Evolutionary conservation across 2,329 filamentous ascomycete species (phyloP).

Genomic region (Penicillium sp.): DNA sequence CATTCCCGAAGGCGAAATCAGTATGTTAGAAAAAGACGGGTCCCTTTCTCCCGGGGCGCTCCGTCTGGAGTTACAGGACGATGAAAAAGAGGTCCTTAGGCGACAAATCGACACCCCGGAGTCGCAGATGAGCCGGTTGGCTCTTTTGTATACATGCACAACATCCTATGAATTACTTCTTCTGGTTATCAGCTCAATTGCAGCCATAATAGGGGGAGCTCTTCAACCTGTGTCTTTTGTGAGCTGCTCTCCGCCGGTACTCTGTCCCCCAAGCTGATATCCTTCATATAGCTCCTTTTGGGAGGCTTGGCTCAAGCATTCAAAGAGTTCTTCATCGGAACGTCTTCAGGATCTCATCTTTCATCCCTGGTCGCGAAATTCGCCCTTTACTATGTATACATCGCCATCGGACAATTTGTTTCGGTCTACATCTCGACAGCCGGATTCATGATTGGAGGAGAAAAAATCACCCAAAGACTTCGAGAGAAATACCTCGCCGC

Average conservation of each 20-base stretch:
- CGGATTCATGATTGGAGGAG: neutral
- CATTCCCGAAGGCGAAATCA: neutral
- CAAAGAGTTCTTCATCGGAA: neutral
- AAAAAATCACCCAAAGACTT: neutral
- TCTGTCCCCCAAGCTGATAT: neutral
- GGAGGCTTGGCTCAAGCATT: neutral
- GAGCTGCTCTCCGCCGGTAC: neutral
- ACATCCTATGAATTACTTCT: neutral
- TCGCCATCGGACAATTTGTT: neutral
- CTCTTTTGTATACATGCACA: neutral
- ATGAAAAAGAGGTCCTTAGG: neutral
- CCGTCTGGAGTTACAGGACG: neutral
- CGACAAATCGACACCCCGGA: neutral
- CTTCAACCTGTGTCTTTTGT: neutral
- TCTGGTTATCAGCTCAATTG: neutral
- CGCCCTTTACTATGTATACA: neutral
- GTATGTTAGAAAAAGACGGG: neutral
- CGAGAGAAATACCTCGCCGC: constrained; percentile 62
- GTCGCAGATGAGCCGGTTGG: neutral
- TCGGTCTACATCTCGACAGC: neutral
- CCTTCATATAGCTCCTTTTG: neutral
- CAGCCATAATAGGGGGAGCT: neutral
- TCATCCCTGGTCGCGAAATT: neutral
- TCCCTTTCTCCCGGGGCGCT: neutral
- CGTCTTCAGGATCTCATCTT: neutral